Base-by-base conservation (phyloP, 2,329 filamentous ascomycete genomes). In the Penicillium vulpinum region DNA sequence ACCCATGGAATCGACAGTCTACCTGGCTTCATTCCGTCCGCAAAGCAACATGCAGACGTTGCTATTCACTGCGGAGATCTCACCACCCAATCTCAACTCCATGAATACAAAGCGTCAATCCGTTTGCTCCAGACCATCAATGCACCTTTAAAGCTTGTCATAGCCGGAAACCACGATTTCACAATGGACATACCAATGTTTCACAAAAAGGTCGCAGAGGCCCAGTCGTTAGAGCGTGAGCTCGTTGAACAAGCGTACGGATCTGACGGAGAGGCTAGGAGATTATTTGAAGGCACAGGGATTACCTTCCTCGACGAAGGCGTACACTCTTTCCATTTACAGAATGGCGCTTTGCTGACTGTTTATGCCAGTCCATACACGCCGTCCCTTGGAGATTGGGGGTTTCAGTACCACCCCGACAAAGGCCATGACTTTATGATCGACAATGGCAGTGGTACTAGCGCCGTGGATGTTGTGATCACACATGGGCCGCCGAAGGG, bases 331-430 rank as follows among this genome's bases (percentile, higher is more conserved):
- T 82, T 86, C 53, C 55, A 40, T 1, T 72, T 87, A 0, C 18
- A 61, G 2, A 86, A 85, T 62, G 82, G 83, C 2, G 79, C 82
- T 0, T 45, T 26, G 0, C 64, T 86, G 16, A 77, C 61, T 0
- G 70, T 86, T 9, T 85, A 80, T 49, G 81, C 83, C 4, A 85
- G 81, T 57, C 81, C 80, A 1, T 81, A 74, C 53, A 85, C 83
- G 0, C 81, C 82, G 0, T 76, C 74, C 0, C 66, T 70, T 8
- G 26, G 26, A 8, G 69, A 71, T 39, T 81, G 80, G 78, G 82
- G 75, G 0, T 85, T 83, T 54, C 80, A 83, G 55, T 85, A 83
- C 63, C 51, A 56, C 5, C 68, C 64, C 6, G 40, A 68, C 0
- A 54, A 70, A 2, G 68, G 69, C 0, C 82, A 83, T 62, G 51